Evolutionary conservation across 164 flowering plant genomes (phyloP), one percentile per base, ranked within the genome.

Genomic region (Magnolia kwangsiensis): DNA sequence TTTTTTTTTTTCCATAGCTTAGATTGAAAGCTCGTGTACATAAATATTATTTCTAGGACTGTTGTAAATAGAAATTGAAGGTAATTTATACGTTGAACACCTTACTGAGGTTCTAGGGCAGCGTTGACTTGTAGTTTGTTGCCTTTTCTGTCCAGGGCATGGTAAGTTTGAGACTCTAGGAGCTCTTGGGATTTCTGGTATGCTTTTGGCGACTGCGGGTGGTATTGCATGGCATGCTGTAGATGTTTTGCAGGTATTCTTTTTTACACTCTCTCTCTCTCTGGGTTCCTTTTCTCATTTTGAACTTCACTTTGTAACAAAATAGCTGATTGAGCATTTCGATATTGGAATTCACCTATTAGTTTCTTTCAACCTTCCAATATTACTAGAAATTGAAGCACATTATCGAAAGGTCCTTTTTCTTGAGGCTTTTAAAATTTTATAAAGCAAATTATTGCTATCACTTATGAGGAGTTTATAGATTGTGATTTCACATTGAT

Each of bases 131-230:
- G 24, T 63, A 71, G 50, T 20, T 55, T 20, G 68, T 74, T 74
- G 4, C 74, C 63, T 49, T 70, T 67, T 74, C 27, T 72, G n/a
- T 79, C 67, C 91, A 96, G 99, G 99, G 29, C 98, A 96, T 87
- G 99, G 99, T 21, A 96, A 96, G 82, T 94, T 96, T 89, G 99
- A 96, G 80, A 89, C 96, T 37, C 80, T 96, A 19, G 98, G 99
- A 78, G 99, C 98, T 45, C 95, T 96, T 79, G 99, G 97, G 75
- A 94, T 94, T 77, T 96, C 99, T 82, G 75, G 88, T 71, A 90
- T 96, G 97, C 96, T 94, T 72, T 81, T 94, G 84, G 96, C 81
- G 67, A 92, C 99, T 74, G 88, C 92, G 20, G 97, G 97, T 65
- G 98, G 97, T 79, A 96, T 96, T 75, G 97, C 91, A 67, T 96